These are phyloP conservation scores for Ogataea wickerhamii DNA, from an alignment of 805 yeast genomes.

Conservation along the genomic window DNA sequence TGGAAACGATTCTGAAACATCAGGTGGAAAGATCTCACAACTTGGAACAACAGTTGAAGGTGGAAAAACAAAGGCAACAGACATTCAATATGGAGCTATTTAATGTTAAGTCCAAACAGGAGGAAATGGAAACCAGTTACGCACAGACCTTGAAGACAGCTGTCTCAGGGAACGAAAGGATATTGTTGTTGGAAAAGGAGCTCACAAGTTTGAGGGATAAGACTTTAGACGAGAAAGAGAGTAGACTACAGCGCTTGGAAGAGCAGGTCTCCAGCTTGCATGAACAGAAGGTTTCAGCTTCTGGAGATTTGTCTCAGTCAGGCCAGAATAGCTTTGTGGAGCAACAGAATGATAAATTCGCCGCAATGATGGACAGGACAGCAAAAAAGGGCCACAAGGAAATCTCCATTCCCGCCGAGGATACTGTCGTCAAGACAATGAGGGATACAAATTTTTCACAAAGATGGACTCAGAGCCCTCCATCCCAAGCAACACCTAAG, in stretches of 20 bases:
- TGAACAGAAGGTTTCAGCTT: neutral
- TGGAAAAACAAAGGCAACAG: constrained; percentile 1
- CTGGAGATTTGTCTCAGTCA: neutral
- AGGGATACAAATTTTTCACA: neutral
- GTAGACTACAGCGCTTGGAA: neutral
- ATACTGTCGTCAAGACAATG: neutral
- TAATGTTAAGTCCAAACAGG: neutral
- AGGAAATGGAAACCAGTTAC: neutral
- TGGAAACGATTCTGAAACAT: neutral
- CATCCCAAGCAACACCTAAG: neutral
- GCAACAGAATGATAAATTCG: neutral
- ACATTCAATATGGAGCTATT: neutral
- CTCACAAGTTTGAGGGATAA: neutral
- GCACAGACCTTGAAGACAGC: neutral
- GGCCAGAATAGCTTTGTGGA: neutral
- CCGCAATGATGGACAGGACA: neutral
- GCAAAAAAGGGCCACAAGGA: neutral
- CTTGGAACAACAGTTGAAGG: neutral
- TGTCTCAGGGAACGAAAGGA: neutral
- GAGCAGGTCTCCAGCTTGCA: neutral
- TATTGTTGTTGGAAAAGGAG: neutral
- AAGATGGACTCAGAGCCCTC: neutral
- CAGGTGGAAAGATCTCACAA: neutral
- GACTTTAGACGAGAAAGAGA: neutral
- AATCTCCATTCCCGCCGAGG: neutral